Percentiles rank a stretch among this genome's conserved stretches.
Evolutionary conservation across 192 early-diverging fungal species (phyloP).

Genomic region (Backusella morwellensis): DNA sequence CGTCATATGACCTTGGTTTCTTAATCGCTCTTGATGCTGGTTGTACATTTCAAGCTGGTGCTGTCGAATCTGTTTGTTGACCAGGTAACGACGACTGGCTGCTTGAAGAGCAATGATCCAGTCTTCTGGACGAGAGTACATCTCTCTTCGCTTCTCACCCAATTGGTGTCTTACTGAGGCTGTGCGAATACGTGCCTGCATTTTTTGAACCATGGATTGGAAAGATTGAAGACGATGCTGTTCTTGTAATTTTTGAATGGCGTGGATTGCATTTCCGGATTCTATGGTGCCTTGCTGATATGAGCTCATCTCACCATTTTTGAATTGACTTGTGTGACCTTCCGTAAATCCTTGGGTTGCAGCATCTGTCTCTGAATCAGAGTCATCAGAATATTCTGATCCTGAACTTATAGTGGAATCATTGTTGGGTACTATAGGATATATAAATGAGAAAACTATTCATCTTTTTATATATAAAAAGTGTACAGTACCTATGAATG

Average conservation of each 20-base stretch:
- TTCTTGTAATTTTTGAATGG: conserved; percentile 19
- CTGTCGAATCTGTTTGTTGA: conserved; percentile 57
- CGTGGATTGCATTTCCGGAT: neutral
- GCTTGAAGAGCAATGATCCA: conserved; percentile 59
- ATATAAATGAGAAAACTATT: neutral
- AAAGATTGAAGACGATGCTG: conserved; percentile 10
- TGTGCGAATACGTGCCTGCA: conserved; percentile 46
- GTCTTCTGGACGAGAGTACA: neutral
- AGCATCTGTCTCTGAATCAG: neutral
- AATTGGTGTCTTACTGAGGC: neutral
- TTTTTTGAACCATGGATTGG: conserved; percentile 14
- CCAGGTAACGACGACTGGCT: conserved; percentile 57
- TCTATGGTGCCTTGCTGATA: neutral
- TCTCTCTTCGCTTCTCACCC: neutral
- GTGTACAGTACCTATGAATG: neutral
- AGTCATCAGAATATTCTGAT: neutral
- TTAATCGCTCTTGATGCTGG: neutral
- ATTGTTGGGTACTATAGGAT: neutral
- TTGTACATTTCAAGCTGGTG: conserved; percentile 64
- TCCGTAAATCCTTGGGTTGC: neutral
- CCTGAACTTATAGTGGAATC: neutral
- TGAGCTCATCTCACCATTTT: neutral
- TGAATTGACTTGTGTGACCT: neutral
- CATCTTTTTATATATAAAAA: neutral
- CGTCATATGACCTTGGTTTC: neutral